Evolutionary conservation across 495 filamentous ascomycete genomes (phyloP).

Genomic region (Podospora pseudocomata): DNA sequence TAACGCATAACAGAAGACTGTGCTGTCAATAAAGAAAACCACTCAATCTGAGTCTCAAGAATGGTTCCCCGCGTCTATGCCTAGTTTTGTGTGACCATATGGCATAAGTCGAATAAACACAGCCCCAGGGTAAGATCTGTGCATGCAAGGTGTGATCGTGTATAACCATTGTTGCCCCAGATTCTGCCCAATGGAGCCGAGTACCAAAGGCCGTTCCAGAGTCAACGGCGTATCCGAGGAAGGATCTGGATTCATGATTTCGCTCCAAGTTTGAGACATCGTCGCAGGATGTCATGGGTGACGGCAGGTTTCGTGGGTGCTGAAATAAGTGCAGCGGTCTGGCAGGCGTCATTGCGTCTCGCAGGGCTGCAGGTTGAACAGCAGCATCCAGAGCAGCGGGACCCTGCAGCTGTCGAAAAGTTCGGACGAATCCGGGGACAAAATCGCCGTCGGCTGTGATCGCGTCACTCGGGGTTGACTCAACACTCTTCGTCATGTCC

Average conservation of each 20-base stretch:
- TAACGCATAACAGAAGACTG: constrained; percentile 4
- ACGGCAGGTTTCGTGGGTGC: background rate
- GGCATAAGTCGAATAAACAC: background rate
- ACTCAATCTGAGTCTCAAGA: background rate
- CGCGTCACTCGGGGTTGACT: background rate
- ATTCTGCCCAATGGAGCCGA: background rate
- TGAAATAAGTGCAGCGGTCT: background rate
- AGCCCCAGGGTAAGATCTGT: background rate
- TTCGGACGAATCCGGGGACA: background rate
- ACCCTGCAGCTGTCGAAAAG: constrained; percentile 1
- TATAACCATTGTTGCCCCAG: background rate
- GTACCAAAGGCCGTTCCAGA: background rate
- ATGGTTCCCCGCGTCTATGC: background rate
- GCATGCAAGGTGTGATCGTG: background rate
- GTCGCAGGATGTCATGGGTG: background rate
- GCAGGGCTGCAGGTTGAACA: constrained; percentile 6
- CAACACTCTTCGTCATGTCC: background rate
- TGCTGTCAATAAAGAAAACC: background rate
- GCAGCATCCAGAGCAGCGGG: constrained; percentile 1
- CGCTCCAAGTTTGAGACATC: background rate
- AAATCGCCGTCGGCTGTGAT: background rate
- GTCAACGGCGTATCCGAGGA: background rate
- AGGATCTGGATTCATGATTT: background rate
- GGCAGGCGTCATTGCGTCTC: background rate
- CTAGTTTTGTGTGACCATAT: background rate